Conservation (phyloP, 148 eudicot species). For the Fagopyrum tataricum region DNA sequence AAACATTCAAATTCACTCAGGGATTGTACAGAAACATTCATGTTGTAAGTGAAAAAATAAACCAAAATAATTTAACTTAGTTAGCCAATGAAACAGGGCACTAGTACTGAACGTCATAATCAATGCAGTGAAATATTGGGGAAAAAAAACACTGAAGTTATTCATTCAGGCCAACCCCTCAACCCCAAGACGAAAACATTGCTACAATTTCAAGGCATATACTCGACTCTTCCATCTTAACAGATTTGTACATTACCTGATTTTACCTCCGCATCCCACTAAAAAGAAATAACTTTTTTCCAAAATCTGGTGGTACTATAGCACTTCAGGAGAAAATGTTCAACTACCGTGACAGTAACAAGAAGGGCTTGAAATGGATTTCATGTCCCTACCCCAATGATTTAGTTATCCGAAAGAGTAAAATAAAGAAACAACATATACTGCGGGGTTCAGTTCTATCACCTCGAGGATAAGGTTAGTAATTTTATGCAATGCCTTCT, state of each 20-base stretch:
- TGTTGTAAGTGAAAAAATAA: neutral
- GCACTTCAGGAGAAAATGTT: neutral
- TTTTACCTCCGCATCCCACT: neutral
- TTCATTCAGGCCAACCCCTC: neutral
- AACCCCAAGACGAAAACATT: neutral
- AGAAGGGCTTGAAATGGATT: neutral
- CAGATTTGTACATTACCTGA: neutral
- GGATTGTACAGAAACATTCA: neutral
- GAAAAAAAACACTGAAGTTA: neutral
- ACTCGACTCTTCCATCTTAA: neutral
- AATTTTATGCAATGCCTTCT: constrained; percentile 75
- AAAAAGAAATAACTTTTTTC: too few species aligned
- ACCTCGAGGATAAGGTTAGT: constrained; percentile 75
- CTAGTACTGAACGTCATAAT: neutral
- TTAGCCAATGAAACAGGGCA: neutral
- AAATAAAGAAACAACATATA: neutral
- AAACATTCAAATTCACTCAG: neutral
- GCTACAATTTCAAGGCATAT: neutral
- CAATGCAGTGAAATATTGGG: neutral
- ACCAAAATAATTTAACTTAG: neutral
- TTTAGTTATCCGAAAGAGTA: neutral
- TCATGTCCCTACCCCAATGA: neutral
- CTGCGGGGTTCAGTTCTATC: neutral
- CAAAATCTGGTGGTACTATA: neutral
- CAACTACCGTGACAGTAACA: neutral